These are phyloP conservation scores for Protostelium mycophagum DNA, from an alignment of 78 protist species.

Conservation along the genomic window DNA sequence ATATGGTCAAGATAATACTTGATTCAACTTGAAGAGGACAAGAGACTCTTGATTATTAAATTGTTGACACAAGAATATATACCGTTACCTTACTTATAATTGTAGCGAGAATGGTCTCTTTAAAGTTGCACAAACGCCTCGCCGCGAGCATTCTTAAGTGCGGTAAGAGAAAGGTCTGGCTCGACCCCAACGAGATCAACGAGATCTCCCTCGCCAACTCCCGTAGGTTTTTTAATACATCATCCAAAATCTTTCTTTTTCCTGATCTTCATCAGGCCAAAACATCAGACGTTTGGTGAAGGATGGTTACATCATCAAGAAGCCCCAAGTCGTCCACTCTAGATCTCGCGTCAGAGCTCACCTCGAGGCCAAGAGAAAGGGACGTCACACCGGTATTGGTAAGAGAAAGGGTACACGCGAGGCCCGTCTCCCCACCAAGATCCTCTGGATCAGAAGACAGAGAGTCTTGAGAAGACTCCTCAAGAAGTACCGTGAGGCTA, in stretches of 20 bases:
- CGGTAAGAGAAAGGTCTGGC: constrained; percentile 97
- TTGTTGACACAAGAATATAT: background rate
- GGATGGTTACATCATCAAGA: constrained; percentile 92
- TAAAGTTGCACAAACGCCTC: constrained; percentile 93
- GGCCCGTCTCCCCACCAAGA: constrained; percentile 96
- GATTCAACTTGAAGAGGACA: background rate
- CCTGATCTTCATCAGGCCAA: constrained; percentile 34
- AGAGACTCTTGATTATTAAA: background rate
- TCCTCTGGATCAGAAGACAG: constrained; percentile 96
- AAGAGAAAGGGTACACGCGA: constrained; percentile 96
- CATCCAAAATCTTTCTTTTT: background rate
- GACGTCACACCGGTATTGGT: constrained; percentile 95
- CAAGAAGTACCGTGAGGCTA: constrained; percentile 92
- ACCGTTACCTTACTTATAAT: background rate
- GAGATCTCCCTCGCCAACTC: constrained; percentile 97
- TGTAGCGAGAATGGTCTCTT: constrained; percentile 72
- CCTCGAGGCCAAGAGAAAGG: constrained; percentile 86
- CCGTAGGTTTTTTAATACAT: constrained; percentile 59
- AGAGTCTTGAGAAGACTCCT: constrained; percentile 98
- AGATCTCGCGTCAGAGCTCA: constrained; percentile 81
- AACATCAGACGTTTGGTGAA: constrained; percentile 84
- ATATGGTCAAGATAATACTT: no score
- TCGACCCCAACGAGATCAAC: constrained; percentile 96
- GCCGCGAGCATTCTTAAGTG: constrained; percentile 97
- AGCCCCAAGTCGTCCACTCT: constrained; percentile 88